Evolutionary conservation across 495 filamentous ascomycete genomes (phyloP).

Genomic region (Astrothelium macrocarpum): DNA sequence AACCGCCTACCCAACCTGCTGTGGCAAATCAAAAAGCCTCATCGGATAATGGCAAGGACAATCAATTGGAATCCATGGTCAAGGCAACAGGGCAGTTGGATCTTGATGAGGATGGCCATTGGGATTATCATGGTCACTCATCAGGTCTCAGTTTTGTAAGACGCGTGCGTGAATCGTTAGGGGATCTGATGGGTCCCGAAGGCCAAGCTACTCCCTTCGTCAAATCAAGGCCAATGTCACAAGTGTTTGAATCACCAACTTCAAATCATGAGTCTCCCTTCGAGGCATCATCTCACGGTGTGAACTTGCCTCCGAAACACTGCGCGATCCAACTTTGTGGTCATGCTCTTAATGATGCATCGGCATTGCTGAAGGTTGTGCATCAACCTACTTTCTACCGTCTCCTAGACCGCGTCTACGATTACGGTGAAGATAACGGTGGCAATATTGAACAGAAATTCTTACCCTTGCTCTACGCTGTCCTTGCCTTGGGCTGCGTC

Average conservation of each 20-base stretch:
- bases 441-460: conserved; percentile 69
- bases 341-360: conserved; percentile 73
- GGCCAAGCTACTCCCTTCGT: conserved; percentile 29
- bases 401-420: conserved; percentile 70
- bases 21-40: neutral
- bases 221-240: conserved; percentile 34
- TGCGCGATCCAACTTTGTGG: conserved; percentile 61
- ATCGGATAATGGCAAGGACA: conserved; percentile 48
- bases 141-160: conserved; percentile 82
- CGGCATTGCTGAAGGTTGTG: conserved; percentile 74
- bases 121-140: conserved; percentile 91
- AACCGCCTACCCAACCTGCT: neutral
- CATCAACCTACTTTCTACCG: conserved; percentile 78
- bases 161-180: conserved; percentile 77
- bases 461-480: conserved; percentile 72
- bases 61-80: conserved; percentile 89
- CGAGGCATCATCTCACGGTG: conserved; percentile 24
- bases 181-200: conserved; percentile 49
- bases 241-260: conserved; percentile 63
- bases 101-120: conserved; percentile 81
- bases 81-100: conserved; percentile 81
- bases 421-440: conserved; percentile 56
- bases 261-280: conserved; percentile 53
- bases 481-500: conserved; percentile 77
- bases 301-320: conserved; percentile 54